Evolutionary conservation across 1,284 basidiomycete genomes (phyloP).

Genomic region (Cutaneotrichosporon cavernicola): DNA sequence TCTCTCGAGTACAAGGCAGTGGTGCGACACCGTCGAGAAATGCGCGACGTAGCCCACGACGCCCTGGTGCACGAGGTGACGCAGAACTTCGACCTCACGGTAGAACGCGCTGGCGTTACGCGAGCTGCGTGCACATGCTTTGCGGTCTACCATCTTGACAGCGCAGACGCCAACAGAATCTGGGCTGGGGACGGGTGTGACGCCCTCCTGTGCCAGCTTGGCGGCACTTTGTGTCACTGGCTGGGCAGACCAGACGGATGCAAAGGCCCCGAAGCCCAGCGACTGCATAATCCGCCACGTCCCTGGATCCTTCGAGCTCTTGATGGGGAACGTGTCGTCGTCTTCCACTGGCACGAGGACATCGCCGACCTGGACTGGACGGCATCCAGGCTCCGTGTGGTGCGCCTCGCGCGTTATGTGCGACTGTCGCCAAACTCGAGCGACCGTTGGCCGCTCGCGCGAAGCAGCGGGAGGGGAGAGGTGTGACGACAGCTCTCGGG

Average conservation of each 20-base stretch:
- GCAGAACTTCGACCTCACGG: constrained; percentile 80
- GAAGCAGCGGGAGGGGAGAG: constrained; percentile 3
- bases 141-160: constrained; percentile 75
- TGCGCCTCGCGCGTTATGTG: constrained; percentile 21
- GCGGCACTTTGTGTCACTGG: constrained; percentile 33
- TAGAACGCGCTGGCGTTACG: constrained; percentile 79
- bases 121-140: constrained; percentile 61
- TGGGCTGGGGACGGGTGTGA: not conserved
- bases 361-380: constrained; percentile 31
- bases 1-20: constrained; percentile 77
- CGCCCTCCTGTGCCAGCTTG: not conserved
- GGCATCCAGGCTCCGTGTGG: constrained; percentile 21
- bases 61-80: constrained; percentile 79
- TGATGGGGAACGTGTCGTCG: constrained; percentile 20
- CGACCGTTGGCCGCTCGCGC: not conserved
- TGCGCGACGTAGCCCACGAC: constrained; percentile 73
- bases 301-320: constrained; percentile 19
- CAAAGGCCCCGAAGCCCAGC: constrained; percentile 73
- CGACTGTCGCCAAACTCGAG: not conserved
- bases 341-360: constrained; percentile 26
- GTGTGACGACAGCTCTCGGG: not conserved
- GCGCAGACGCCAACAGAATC: constrained; percentile 56
- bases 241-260: constrained; percentile 72
- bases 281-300: constrained; percentile 57
- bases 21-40: constrained; percentile 71